Conservation (phyloP, 2,329 filamentous ascomycete species). For the Diaporthe batatas region DNA sequence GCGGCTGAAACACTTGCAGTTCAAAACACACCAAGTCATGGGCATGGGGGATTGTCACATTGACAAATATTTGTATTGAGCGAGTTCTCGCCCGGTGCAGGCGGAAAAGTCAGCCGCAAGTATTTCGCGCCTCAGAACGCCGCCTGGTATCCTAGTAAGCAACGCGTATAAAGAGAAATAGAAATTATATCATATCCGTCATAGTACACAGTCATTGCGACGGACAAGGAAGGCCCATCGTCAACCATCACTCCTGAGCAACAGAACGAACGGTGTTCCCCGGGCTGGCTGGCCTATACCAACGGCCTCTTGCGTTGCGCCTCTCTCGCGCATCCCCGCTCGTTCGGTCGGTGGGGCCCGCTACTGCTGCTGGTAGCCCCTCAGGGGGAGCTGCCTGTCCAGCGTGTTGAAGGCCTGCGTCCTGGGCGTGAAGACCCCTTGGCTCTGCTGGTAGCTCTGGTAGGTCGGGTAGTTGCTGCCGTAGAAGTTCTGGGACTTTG, state of each 20-base stretch:
- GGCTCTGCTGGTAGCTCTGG: constrained; percentile 25
- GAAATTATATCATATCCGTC: constrained; percentile 2
- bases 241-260: background rate
- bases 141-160: constrained; percentile 14
- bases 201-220: background rate
- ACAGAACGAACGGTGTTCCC: too few relatives aligned
- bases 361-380: constrained; percentile 48
- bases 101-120: background rate
- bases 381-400: constrained; percentile 68
- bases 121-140: constrained; percentile 22
- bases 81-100: background rate
- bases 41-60: background rate
- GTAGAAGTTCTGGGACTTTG: constrained; percentile 37
- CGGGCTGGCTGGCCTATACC: background rate
- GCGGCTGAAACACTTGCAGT: background rate
- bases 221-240: background rate
- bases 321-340: background rate
- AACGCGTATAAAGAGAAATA: background rate
- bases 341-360: too few relatives aligned
- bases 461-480: constrained; percentile 43
- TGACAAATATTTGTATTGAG: constrained; percentile 1
- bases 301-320: background rate
- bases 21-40: background rate
- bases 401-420: constrained; percentile 77
- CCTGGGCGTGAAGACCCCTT: constrained; percentile 71